phyloP scores from a whole-genome alignment of 495 filamentous ascomycete species.

The Tuber aestivum region DNA sequence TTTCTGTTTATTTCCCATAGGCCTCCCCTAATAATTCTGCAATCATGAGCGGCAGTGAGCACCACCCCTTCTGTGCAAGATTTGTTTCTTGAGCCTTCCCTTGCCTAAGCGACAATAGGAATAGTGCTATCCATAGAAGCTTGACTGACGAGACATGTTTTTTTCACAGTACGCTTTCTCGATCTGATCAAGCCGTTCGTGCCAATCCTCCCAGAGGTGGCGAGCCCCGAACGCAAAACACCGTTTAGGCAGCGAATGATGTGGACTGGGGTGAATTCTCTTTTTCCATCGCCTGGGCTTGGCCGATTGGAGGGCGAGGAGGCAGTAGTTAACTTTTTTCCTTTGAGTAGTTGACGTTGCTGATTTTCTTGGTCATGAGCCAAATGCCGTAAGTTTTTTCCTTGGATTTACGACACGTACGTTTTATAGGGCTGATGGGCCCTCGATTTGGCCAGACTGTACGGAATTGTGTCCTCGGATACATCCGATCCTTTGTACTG shows the following conservation, averaged over 20 bases:
- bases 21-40: slow-evolving; percentile 42
- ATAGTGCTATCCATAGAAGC: slow-evolving; percentile 33
- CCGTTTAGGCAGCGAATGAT: slow-evolving; percentile 99
- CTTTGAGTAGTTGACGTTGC: slow-evolving; percentile 65
- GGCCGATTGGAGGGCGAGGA: background rate
- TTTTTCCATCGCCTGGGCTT: background rate
- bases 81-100: slow-evolving; percentile 13
- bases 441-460: slow-evolving; percentile 48
- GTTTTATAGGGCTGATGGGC: slow-evolving; percentile 9
- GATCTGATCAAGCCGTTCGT: slow-evolving; percentile 99
- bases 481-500: slow-evolving; percentile 97
- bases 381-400: slow-evolving; percentile 69
- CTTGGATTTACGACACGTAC: slow-evolving; percentile 13
- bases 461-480: slow-evolving; percentile 94
- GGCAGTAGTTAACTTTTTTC: slow-evolving; percentile 44
- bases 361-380: slow-evolving; percentile 99
- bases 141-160: slow-evolving; percentile 19
- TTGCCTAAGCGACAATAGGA: slow-evolving; percentile 15
- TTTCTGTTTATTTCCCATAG: slow-evolving; percentile 31
- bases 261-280: slow-evolving; percentile 79
- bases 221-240: slow-evolving; percentile 90
- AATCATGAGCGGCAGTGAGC: slow-evolving; percentile 58
- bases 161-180: slow-evolving; percentile 83
- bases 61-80: slow-evolving; percentile 25
- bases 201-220: slow-evolving; percentile 97